These are phyloP conservation scores for Dactylellina parvicollis DNA, from an alignment of 2,329 filamentous ascomycete genomes.

Conservation along the genomic window DNA sequence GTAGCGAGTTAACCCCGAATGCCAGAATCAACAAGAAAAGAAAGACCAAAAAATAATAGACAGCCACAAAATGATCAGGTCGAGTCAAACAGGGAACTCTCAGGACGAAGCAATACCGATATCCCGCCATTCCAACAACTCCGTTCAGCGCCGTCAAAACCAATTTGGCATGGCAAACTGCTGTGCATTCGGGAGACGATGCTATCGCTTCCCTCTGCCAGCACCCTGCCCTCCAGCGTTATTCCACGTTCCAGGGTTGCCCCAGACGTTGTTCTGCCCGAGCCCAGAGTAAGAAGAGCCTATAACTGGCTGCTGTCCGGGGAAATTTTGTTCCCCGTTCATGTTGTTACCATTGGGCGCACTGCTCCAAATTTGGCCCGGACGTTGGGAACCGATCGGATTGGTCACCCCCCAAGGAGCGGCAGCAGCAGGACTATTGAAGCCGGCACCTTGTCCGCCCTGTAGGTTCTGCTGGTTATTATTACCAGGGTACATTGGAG, in stretches of 20 bases:
- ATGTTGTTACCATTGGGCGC: slow-evolving; percentile 35
- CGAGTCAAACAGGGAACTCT: not conserved
- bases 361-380: slow-evolving; percentile 41
- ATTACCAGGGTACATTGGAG: slow-evolving; percentile 37
- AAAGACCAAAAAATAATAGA: not conserved
- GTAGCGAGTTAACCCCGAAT: not conserved
- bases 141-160: slow-evolving; percentile 41
- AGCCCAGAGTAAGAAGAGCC: slow-evolving; percentile 34
- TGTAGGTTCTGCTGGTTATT: slow-evolving; percentile 25
- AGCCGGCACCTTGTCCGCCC: slow-evolving; percentile 32
- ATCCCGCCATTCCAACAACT: slow-evolving; percentile 36
- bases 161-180: slow-evolving; percentile 30
- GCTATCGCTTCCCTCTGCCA: slow-evolving; percentile 42
- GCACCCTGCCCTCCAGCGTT: slow-evolving; percentile 23
- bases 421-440: slow-evolving; percentile 49
- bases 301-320: slow-evolving; percentile 39
- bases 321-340: slow-evolving; percentile 25
- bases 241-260: slow-evolving; percentile 38
- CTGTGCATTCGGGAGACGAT: not conserved
- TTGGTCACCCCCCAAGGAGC: slow-evolving; percentile 49
- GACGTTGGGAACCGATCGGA: slow-evolving; percentile 31
- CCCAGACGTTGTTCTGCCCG: slow-evolving; percentile 52
- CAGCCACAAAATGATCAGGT: not conserved
- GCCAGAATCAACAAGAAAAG: not conserved
- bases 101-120: slow-evolving; percentile 14